These are phyloP conservation scores for Penicillium lividum DNA, from an alignment of 495 filamentous ascomycete genomes.

Conservation along the genomic window DNA sequence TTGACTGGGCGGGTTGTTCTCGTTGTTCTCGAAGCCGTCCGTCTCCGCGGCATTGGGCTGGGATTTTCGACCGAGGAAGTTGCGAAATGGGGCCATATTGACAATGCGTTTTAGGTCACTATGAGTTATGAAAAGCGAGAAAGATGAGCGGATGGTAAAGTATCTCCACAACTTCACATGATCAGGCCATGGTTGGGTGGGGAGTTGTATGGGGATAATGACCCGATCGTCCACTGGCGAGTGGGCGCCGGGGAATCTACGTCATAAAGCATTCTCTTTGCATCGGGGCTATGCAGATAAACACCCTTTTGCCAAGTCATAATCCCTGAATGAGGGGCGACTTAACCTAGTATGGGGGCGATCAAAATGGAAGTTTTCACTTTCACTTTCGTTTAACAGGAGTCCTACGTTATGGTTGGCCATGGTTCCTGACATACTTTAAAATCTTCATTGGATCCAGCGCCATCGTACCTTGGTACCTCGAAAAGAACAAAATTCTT, in stretches of 20 bases:
- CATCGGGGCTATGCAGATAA: not conserved
- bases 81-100: slow-evolving; percentile 73
- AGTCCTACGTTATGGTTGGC: not conserved
- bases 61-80: slow-evolving; percentile 65
- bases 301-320: not conserved
- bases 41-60: slow-evolving; percentile 46
- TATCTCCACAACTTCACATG: slow-evolving; percentile 12
- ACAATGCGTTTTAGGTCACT: not conserved
- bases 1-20: slow-evolving; percentile 45
- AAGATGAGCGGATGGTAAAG: slow-evolving; percentile 1
- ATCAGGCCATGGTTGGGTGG: slow-evolving; percentile 13
- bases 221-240: slow-evolving; percentile 4
- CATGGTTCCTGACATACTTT: not conserved
- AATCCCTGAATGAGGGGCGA: not conserved
- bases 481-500: not conserved
- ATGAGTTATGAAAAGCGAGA: slow-evolving; percentile 4
- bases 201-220: slow-evolving; percentile 2
- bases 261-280: slow-evolving; percentile 1
- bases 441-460: not conserved
- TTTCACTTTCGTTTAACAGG: not conserved
- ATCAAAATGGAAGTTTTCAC: not conserved
- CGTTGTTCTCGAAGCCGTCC: slow-evolving; percentile 52
- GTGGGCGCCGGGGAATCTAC: slow-evolving; percentile 4
- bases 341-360: not conserved
- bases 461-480: not conserved